These are phyloP conservation scores for Onygenales sp. DNA, from an alignment of 2,329 filamentous ascomycete species.

Conservation along the genomic window DNA sequence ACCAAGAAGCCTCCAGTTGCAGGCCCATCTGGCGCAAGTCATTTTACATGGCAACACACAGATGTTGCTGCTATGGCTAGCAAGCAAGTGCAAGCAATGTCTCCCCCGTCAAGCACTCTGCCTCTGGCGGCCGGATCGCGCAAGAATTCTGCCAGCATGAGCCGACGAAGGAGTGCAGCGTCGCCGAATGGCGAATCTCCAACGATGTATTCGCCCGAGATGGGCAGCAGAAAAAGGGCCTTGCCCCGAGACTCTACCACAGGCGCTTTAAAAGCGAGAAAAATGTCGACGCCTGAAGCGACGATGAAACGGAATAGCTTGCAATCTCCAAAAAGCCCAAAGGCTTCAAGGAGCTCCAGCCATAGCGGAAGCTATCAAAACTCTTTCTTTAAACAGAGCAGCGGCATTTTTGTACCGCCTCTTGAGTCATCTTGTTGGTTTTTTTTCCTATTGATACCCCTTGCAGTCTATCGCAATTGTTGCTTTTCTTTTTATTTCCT, in stretches of 20 bases:
- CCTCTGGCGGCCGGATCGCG: not conserved
- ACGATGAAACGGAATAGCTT: constrained; percentile 1
- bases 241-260: not conserved
- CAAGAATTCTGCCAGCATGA: not conserved
- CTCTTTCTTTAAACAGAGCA: constrained; percentile 46
- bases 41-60: not conserved
- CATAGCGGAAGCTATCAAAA: constrained; percentile 15
- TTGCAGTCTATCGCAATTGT: constrained; percentile 2
- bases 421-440: constrained; percentile 45
- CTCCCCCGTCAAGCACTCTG: not conserved
- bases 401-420: constrained; percentile 44
- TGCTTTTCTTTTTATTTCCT: constrained; percentile 13
- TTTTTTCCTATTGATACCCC: constrained; percentile 19
- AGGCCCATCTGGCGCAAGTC: not conserved
- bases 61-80: not conserved
- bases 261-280: constrained; percentile 9
- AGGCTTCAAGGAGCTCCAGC: not conserved
- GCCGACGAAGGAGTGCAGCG: not conserved
- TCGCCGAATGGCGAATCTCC: not conserved
- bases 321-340: not conserved
- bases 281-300: constrained; percentile 6
- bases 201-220: not conserved
- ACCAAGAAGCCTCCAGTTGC: not conserved
- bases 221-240: constrained; percentile 1
- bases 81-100: constrained; percentile 1